Evolutionary conservation across 106 monocot species (phyloP).

Genomic region (Phalaenopsis equestris): DNA sequence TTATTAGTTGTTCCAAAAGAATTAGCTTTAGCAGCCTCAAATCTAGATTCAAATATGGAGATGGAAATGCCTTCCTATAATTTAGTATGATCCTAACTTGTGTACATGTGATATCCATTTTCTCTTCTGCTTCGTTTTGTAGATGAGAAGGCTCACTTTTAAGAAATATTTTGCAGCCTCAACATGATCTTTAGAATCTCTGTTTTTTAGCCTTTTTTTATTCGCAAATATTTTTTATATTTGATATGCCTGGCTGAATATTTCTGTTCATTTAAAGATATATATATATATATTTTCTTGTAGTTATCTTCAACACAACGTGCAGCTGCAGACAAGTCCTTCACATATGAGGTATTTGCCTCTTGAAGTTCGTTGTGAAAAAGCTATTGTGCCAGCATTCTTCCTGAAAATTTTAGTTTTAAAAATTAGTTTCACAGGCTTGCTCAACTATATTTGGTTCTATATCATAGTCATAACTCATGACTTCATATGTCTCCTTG

Average conservation of each 20-base stretch:
- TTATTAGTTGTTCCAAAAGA: background rate
- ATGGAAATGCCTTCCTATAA: background rate
- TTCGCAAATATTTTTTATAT: background rate
- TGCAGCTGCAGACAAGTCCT: slow-evolving; percentile 43
- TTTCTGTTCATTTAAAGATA: background rate
- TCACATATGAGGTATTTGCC: slow-evolving; percentile 83
- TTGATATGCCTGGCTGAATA: background rate
- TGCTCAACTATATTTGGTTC: background rate
- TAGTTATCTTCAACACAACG: slow-evolving; percentile 88
- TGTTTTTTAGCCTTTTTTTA: background rate
- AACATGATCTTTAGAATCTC: background rate
- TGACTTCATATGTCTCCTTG: background rate
- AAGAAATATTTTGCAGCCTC: background rate
- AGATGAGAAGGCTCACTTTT: background rate
- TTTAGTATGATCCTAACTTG: background rate
- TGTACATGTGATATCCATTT: background rate
- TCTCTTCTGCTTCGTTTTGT: background rate
- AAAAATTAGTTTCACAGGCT: background rate
- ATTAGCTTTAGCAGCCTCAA: background rate
- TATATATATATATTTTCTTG: slow-evolving; percentile 10
- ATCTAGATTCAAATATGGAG: background rate
- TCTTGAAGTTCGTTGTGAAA: background rate
- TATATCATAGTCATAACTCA: background rate
- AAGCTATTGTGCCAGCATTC: background rate
- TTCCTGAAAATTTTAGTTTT: background rate